A percentile compares a stretch with the other conserved stretches of the same genome.
These are phyloP conservation scores for Torulaspora pretoriensis DNA, from an alignment of 1,139 yeast genomes.

Conservation along the genomic window DNA sequence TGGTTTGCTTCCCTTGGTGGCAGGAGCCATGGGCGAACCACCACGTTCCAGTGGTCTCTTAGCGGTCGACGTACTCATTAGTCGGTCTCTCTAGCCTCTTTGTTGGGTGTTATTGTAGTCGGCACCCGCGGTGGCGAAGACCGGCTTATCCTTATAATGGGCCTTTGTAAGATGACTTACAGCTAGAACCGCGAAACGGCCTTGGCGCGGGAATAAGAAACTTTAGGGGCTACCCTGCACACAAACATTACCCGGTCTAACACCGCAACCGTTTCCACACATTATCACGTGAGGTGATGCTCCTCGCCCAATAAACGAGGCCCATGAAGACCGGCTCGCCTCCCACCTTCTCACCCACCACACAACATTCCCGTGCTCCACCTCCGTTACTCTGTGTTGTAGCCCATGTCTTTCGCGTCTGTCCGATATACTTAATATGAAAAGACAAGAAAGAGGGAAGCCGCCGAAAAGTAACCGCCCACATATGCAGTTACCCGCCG, in stretches of 20 bases:
- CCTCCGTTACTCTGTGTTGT: too few species aligned
- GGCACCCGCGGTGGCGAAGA: not conserved
- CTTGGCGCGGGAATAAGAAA: not conserved
- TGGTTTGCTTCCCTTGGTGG: slow-evolving; percentile 40
- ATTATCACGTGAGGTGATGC: too few species aligned
- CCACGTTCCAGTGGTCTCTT: slow-evolving; percentile 20
- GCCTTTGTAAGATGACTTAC: not conserved
- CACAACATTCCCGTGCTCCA: too few species aligned
- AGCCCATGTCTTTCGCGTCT: too few species aligned
- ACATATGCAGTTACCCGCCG: too few species aligned
- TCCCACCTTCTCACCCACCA: too few species aligned
- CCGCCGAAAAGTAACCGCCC: too few species aligned
- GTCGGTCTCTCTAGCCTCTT: not conserved
- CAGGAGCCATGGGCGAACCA: slow-evolving; percentile 6
- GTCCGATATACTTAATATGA: too few species aligned
- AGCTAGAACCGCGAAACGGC: not conserved
- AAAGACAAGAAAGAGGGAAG: too few species aligned
- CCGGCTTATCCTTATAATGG: not conserved
- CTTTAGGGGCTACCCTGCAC: not conserved
- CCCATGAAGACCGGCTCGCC: too few species aligned
- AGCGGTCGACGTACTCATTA: slow-evolving; percentile 18
- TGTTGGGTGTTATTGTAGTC: not conserved
- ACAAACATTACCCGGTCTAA: not conserved
- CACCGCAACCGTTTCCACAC: too few species aligned
- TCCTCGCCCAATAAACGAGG: too few species aligned